Evolutionary conservation across 2,329 filamentous ascomycete species (phyloP).

Genomic region (Colletotrichum aenigma): DNA sequence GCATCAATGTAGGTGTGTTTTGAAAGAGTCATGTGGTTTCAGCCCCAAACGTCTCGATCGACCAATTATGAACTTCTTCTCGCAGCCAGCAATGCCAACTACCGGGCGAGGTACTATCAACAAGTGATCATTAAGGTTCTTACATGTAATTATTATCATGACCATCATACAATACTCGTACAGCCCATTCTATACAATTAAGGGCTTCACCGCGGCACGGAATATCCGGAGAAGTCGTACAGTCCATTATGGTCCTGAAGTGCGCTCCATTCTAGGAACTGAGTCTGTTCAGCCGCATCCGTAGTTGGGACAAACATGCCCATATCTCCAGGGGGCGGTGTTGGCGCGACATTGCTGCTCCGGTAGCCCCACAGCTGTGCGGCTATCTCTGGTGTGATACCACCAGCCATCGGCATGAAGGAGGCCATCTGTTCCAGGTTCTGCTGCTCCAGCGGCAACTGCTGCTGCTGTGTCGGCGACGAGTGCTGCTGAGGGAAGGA

Average conservation of each 20-base stretch:
- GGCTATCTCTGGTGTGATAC: conserved; percentile 11
- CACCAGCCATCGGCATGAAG: neutral
- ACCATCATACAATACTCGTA: neutral
- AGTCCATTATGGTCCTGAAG: conserved; percentile 6
- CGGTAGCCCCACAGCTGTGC: conserved; percentile 8
- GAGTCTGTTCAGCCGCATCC: neutral
- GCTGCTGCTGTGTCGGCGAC: neutral
- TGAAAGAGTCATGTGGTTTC: neutral
- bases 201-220: neutral
- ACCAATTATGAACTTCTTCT: neutral
- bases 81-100: neutral
- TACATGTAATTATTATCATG: neutral
- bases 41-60: neutral
- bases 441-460: neutral
- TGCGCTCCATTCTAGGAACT: neutral
- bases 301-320: neutral
- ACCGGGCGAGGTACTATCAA: neutral
- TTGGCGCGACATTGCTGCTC: neutral
- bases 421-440: neutral
- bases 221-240: conserved; percentile 12
- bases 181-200: neutral
- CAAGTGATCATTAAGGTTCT: neutral
- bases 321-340: neutral
- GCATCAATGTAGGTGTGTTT: neutral
- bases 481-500: neutral